A percentile compares a stretch with the other conserved stretches of the same genome.
Conservation (phyloP, 2,329 filamentous ascomycete genomes). For the Sarocladium brachiariae region DNA sequence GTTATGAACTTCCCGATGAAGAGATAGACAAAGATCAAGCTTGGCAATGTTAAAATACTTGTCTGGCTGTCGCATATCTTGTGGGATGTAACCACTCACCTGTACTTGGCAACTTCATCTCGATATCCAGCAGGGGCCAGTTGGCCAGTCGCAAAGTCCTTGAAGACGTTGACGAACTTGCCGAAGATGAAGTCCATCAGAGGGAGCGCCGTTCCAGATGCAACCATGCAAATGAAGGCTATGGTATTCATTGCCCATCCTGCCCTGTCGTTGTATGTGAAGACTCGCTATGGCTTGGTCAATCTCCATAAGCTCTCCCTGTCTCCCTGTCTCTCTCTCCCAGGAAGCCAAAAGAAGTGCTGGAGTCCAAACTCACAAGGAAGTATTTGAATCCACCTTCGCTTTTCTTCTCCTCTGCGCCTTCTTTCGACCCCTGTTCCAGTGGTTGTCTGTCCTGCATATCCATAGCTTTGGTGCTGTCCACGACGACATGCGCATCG, state of each 20-base stretch:
- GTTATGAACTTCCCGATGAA: constrained; percentile 48
- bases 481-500: not conserved
- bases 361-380: not conserved
- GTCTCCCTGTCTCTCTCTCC: not conserved
- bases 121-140: constrained; percentile 41
- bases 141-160: constrained; percentile 42
- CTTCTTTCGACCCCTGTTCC: not conserved
- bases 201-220: constrained; percentile 34
- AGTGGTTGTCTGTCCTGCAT: no score
- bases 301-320: not conserved
- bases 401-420: not conserved
- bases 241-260: constrained; percentile 31
- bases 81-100: constrained; percentile 24
- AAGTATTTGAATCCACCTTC: constrained; percentile 7
- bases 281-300: constrained; percentile 24
- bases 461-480: not conserved
- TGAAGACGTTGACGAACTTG: constrained; percentile 46
- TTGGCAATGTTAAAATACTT: constrained; percentile 17
- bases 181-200: constrained; percentile 56
- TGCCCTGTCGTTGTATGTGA: constrained; percentile 29
- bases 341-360: no score
- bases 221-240: constrained; percentile 30
- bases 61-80: not conserved
- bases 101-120: constrained; percentile 37
- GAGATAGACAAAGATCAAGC: constrained; percentile 51